Evolutionary conservation across 2,329 filamentous ascomycete genomes (phyloP).

Genomic region (Stachybotrys chlorohalonatus): DNA sequence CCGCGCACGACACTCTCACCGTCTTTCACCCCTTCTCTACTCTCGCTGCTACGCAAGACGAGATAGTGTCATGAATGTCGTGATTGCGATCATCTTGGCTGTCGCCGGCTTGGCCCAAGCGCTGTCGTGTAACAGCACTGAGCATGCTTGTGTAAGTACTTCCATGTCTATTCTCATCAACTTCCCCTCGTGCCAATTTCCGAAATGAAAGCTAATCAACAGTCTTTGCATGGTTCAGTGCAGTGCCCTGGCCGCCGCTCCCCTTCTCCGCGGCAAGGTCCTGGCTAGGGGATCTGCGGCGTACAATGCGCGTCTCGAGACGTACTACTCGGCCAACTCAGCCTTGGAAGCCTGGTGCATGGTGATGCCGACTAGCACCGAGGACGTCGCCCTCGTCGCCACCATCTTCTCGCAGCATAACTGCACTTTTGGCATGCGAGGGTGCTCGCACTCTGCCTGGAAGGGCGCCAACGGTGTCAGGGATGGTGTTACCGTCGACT

Average conservation of each 20-base stretch:
- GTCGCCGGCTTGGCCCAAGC: too few relatives aligned
- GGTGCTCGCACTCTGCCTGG: slow-evolving; percentile 8
- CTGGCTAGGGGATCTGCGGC: slow-evolving; percentile 3
- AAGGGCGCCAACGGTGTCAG: slow-evolving; percentile 5
- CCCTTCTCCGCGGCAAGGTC: slow-evolving; percentile 1
- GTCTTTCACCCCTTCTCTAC: too few relatives aligned
- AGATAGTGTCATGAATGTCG: too few relatives aligned
- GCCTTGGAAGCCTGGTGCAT: slow-evolving; percentile 13
- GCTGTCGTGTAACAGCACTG: too few relatives aligned
- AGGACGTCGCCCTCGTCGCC: slow-evolving; percentile 10
- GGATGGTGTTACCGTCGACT: slow-evolving; percentile 8
- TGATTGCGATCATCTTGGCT: too few relatives aligned
- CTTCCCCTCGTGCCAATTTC: too few relatives aligned
- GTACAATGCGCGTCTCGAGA: slow-evolving; percentile 9
- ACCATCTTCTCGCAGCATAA: slow-evolving; percentile 4
- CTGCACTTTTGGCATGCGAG: slow-evolving; percentile 8
- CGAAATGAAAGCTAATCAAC: too few relatives aligned
- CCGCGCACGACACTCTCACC: too few relatives aligned
- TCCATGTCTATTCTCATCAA: too few relatives aligned
- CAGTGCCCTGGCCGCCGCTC: neutral
- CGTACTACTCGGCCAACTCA: slow-evolving; percentile 14
- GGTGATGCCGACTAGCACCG: slow-evolving; percentile 10
- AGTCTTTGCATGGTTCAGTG: neutral
- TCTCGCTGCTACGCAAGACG: too few relatives aligned
- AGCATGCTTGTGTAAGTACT: too few relatives aligned